Evolutionary conservation across 768 basidiomycete genomes (phyloP), one percentile per base, ranked within the genome.

Genomic region (Hypholoma fasciculare): DNA sequence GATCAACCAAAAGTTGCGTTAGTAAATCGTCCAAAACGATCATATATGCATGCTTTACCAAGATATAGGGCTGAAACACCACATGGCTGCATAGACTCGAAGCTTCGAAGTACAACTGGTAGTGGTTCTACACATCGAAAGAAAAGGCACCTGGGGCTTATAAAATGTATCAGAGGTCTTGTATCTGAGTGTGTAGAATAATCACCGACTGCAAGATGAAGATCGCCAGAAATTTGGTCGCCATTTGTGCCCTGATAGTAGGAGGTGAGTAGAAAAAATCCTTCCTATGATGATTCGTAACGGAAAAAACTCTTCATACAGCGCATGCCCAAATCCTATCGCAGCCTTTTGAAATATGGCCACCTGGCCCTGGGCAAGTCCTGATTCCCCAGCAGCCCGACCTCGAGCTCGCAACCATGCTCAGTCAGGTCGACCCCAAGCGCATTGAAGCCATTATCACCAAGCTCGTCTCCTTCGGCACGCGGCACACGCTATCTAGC

Each of bases 391-490:
- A 83, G 64, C 59, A 71, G 34, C 80, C 81, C 13, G 69, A 76
- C 54, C 23, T 59, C 2, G 82, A 83, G 63, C 78, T 83, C 37
- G 68, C 67, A 2, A 59, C 67, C 2, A 82, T 83, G 61, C 76
- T 84, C 63, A 66, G 70, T 17, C 66, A 78, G 58, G 74, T 85
- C 58, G 76, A 81, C 62, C 71, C 78, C 1, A 64, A 66, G 14
- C 76, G 78, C 26, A 77, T 84, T 52, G 57, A 81, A 58, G 69
- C 74, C 30, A 84, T 72, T 49, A 82, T 84, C 61, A 67, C 66
- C 46, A 82, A 82, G 64, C 80, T 85, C 42, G 79, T 79, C 50
- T 79, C 82, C 23, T 83, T 84, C 61, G 83, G 82, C 19, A 85
- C 82, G 20, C 75, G 82, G 7, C 75, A 78, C 69, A 84, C 82